Evolutionary conservation across 129 eudicot genomes (phyloP).

Genomic region (Chrysanthemum makinoi): DNA sequence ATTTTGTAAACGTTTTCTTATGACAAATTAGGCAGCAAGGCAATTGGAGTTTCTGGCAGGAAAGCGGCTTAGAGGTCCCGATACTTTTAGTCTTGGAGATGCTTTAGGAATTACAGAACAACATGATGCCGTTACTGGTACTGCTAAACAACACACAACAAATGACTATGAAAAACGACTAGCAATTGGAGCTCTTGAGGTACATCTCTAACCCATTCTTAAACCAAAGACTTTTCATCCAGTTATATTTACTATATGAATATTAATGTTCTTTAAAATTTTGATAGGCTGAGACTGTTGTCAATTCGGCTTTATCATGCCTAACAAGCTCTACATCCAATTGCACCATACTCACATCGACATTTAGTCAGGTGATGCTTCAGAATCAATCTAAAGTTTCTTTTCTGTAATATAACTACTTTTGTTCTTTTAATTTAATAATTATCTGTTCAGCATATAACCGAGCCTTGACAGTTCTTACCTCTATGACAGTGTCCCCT

Average conservation of each 20-base stretch:
- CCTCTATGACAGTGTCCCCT: conserved; percentile 63
- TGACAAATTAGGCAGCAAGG: conserved; percentile 65
- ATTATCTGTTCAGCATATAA: conserved; percentile 9
- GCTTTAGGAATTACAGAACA: conserved; percentile 94
- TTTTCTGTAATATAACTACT: neutral
- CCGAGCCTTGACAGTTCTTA: neutral
- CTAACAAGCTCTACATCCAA: conserved; percentile 31
- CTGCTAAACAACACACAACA: conserved; percentile 87
- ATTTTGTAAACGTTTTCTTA: neutral
- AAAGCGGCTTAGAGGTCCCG: conserved; percentile 45
- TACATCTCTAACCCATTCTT: conserved; percentile 21
- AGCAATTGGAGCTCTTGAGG: conserved; percentile 86
- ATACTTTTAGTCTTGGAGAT: conserved; percentile 68
- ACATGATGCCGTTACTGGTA: conserved; percentile 89
- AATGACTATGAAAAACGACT: conserved; percentile 81
- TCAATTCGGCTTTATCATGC: conserved; percentile 68
- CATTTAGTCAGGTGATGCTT: conserved; percentile 59
- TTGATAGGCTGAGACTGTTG: conserved; percentile 64
- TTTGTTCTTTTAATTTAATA: neutral
- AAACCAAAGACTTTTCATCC: neutral
- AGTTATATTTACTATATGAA: neutral
- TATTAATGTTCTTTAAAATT: conserved; percentile 6
- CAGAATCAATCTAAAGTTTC: neutral
- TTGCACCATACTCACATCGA: conserved; percentile 35
- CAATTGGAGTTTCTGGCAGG: conserved; percentile 79